Percentiles rank a stretch among this genome's conserved stretches.
Evolutionary conservation across 305 asterid species (phyloP).

Genomic region (Salvia sclarea): DNA sequence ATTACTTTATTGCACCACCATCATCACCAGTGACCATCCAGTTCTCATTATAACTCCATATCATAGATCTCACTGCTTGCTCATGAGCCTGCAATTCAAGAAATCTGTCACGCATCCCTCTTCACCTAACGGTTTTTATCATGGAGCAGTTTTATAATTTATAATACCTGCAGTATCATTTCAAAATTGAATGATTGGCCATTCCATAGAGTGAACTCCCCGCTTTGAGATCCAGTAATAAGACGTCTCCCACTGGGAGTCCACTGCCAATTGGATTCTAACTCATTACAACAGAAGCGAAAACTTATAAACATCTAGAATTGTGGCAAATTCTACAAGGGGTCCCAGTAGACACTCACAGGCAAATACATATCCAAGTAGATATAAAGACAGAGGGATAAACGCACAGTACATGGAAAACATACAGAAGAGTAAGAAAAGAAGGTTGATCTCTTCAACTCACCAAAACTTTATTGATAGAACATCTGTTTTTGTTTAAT

Average conservation of each 20-base stretch:
- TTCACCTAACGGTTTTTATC: slow-evolving; percentile 14
- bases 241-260: slow-evolving; percentile 99
- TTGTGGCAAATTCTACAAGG: background rate
- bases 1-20: slow-evolving; percentile 94
- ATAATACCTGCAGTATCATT: slow-evolving; percentile 92
- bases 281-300: slow-evolving; percentile 32
- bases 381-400: background rate
- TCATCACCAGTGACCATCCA: slow-evolving; percentile 99
- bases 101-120: slow-evolving; percentile 24
- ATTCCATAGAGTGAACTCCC: slow-evolving; percentile 99
- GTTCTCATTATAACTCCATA: slow-evolving; percentile 98
- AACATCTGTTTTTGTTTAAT: slow-evolving; percentile 90
- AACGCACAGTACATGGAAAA: slow-evolving; percentile 2
- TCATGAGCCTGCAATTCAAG: slow-evolving; percentile 84
- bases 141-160: slow-evolving; percentile 29
- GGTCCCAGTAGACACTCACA: background rate
- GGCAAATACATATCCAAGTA: background rate
- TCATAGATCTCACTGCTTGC: slow-evolving; percentile 97
- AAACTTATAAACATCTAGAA: slow-evolving; percentile 22
- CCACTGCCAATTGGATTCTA: slow-evolving; percentile 62
- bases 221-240: slow-evolving; percentile 97
- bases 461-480: slow-evolving; percentile 90
- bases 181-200: slow-evolving; percentile 97
- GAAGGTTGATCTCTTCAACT: slow-evolving; percentile 41
- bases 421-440: slow-evolving; percentile 24